These are phyloP conservation scores for Prunus armeniaca DNA, from an alignment of 306 rosid species.

Conservation along the genomic window DNA sequence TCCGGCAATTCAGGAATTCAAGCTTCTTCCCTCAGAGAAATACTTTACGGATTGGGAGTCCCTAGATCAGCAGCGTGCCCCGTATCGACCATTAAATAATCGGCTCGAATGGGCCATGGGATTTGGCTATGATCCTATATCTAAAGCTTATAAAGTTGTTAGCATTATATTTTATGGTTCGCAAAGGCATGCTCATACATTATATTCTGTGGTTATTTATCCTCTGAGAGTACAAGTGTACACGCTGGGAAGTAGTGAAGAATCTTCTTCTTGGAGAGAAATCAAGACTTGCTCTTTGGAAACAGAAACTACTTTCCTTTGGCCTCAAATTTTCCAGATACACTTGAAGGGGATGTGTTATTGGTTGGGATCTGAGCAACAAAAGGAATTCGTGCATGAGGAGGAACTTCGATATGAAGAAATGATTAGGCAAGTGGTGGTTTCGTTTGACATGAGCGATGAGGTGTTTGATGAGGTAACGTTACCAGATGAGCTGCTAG, in stretches of 20 bases:
- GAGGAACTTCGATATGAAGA: too few relatives aligned
- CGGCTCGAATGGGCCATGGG: background rate
- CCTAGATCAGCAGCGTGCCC: background rate
- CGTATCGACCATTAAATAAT: background rate
- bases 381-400: background rate
- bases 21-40: background rate
- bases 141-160: background rate
- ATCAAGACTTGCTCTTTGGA: background rate
- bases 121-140: background rate
- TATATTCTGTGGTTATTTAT: background rate
- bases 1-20: conserved; percentile 1
- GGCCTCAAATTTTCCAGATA: too few relatives aligned
- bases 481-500: background rate
- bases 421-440: background rate
- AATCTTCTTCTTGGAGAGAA: conserved; percentile 5
- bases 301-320: background rate
- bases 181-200: background rate
- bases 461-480: background rate
- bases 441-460: background rate
- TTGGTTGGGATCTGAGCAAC: too few relatives aligned
- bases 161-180: background rate
- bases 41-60: background rate
- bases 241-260: background rate
- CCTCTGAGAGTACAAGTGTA: background rate
- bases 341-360: too few relatives aligned